Conservation (phyloP, 306 rosid genomes). For the Phaseolus lunatus region DNA sequence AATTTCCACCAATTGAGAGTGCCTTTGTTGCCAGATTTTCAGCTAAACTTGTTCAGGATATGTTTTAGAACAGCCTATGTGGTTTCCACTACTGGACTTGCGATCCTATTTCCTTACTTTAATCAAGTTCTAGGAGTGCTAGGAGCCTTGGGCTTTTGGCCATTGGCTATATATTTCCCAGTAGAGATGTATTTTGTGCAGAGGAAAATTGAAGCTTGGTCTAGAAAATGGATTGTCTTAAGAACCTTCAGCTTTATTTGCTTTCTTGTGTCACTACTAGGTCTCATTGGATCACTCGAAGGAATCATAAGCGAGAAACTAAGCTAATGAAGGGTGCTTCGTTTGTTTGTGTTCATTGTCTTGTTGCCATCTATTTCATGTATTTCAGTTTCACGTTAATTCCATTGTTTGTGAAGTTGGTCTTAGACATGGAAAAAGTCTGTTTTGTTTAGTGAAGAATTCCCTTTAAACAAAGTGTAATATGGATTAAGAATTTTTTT, state of each 20-base stretch:
- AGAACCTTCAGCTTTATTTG: constrained; percentile 68
- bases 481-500: too few relatives aligned
- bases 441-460: neutral
- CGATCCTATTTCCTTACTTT: constrained; percentile 86
- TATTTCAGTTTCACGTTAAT: constrained; percentile 7
- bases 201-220: constrained; percentile 72
- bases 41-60: constrained; percentile 58
- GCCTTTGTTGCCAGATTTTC: constrained; percentile 61
- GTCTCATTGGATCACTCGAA: constrained; percentile 77
- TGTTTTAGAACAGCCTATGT: constrained; percentile 80
- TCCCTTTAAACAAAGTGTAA: constrained; percentile 11
- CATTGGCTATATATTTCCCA: constrained; percentile 77
- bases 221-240: constrained; percentile 72
- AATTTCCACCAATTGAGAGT: constrained; percentile 56
- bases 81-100: constrained; percentile 72
- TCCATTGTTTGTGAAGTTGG: neutral
- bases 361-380: constrained; percentile 23
- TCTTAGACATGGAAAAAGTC: neutral
- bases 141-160: constrained; percentile 92
- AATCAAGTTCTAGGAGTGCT: constrained; percentile 75
- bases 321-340: constrained; percentile 38
- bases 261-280: constrained; percentile 62
- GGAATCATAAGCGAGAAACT: constrained; percentile 69
- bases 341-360: neutral
- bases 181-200: constrained; percentile 87